Evolutionary conservation across 208 protist species (phyloP), one percentile per base, ranked within the genome.

Genomic region (Leishmania martiniquensis): DNA sequence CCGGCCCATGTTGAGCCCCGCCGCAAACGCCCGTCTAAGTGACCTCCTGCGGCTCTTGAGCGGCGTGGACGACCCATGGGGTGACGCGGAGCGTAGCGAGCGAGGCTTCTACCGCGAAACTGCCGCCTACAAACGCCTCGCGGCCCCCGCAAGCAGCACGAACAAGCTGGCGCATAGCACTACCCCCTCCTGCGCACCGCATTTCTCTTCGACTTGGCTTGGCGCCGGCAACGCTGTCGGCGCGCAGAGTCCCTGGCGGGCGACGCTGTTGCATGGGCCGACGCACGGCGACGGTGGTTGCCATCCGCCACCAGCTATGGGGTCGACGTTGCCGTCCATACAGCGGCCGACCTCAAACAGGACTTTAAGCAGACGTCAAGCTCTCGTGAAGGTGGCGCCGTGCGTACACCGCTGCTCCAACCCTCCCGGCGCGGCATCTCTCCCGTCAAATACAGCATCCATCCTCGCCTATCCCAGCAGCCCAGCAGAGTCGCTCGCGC

Each of bases 1-100:
- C 66, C 89, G 93, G 34, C 91, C 91, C 6, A 69, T 89, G 62
- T 74, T 94, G 44, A 80, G 75, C 77, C 79, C 63, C 32, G 86
- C 84, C 1, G 89, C 89, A 12, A 87, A 90, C 62, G 55, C 65
- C 13, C 85, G 90, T 1, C 81, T 86, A 34, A 87, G 63, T 55
- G 75, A 84, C 29, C 32, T 90, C 34, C 74, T 89, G 63, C 71
- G 80, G 63, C 70, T 91, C 39, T 66, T 76, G 51, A 45, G 51
- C 47, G 49, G 63, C 39, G 63, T 68, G 17, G 39, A 59, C 34
- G 72, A 83, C 17, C 83, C 87, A 39, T 80, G 85, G 60, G 22
- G 49, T 34, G 76, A 86, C 22, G 85, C 82, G 44, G 78, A 83
- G 75, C 77, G 82, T 57, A 81, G 72, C 42, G 79, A 87, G 70